A percentile compares a stretch with the other conserved stretches of the same genome.
These are phyloP conservation scores for Strobilomyces confusus DNA, from an alignment of 768 basidiomycete species.

Conservation along the genomic window DNA sequence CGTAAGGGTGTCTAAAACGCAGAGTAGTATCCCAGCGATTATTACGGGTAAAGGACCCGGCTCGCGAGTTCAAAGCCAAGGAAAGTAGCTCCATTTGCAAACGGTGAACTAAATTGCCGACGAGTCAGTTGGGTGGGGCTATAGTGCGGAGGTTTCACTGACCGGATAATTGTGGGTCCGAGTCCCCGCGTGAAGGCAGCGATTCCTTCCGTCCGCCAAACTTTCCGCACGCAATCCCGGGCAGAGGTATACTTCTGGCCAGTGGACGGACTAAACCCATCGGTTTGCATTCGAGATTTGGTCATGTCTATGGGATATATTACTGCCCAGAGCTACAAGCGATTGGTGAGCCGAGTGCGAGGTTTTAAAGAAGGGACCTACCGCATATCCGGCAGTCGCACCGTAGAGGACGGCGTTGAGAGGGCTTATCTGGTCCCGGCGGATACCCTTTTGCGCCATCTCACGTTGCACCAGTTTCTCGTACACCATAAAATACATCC, in stretches of 20 bases:
- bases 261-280: slow-evolving; percentile 71
- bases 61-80: slow-evolving; percentile 93
- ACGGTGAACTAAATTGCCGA: slow-evolving; percentile 66
- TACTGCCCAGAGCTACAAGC: slow-evolving; percentile 72
- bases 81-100: slow-evolving; percentile 96
- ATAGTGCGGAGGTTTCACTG: slow-evolving; percentile 23
- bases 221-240: slow-evolving; percentile 75
- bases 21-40: not conserved
- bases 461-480: slow-evolving; percentile 89
- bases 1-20: not conserved
- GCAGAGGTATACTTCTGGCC: slow-evolving; percentile 82
- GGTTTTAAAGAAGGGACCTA: slow-evolving; percentile 35
- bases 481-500: slow-evolving; percentile 87
- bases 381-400: slow-evolving; percentile 88
- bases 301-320: slow-evolving; percentile 97
- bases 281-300: slow-evolving; percentile 95
- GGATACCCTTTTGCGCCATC: slow-evolving; percentile 67
- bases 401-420: slow-evolving; percentile 81
- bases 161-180: slow-evolving; percentile 88
- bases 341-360: slow-evolving; percentile 7
- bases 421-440: slow-evolving; percentile 73
- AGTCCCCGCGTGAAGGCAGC: slow-evolving; percentile 90
- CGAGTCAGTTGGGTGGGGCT: slow-evolving; percentile 4
- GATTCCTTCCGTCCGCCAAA: slow-evolving; percentile 81
- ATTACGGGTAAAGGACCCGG: slow-evolving; percentile 51